Evolutionary conservation across 2,329 filamentous ascomycete species (phyloP).

Genomic region (Trichophyton mentagrophytes): DNA sequence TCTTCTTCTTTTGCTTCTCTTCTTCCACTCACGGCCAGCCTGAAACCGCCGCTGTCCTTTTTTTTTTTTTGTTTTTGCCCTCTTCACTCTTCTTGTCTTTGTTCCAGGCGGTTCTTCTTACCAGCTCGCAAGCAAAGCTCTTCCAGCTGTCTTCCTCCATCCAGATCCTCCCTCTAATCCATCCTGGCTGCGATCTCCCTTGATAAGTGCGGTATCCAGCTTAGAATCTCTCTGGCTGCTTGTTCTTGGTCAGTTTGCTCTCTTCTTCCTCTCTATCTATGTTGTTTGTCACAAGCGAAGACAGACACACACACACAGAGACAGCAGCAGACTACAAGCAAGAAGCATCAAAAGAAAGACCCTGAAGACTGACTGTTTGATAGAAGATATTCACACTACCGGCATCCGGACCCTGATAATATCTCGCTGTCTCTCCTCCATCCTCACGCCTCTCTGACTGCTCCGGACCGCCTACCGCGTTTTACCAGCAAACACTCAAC

Average conservation of each 20-base stretch:
- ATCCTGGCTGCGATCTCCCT: too few species aligned
- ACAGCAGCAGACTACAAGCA: too few species aligned
- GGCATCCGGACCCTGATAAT: not conserved
- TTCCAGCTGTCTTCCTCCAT: not conserved
- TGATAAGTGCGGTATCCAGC: not conserved
- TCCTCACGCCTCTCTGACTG: not conserved
- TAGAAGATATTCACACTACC: too few species aligned
- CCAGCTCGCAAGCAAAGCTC: constrained; percentile 4
- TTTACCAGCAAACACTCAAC: not conserved
- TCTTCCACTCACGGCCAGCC: not conserved
- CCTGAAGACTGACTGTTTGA: too few species aligned
- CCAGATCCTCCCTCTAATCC: not conserved
- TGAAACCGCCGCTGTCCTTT: not conserved
- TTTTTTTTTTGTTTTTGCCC: constrained; percentile 4
- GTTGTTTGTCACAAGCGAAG: not conserved
- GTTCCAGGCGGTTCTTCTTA: constrained; percentile 8
- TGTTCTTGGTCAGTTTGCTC: not conserved
- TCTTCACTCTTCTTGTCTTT: constrained; percentile 13
- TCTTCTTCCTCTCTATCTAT: not conserved
- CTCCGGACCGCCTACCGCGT: too few species aligned
- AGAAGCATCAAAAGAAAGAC: too few species aligned
- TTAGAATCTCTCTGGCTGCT: not conserved
- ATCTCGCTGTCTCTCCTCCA: not conserved
- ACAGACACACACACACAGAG: not conserved
- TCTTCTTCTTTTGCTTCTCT: constrained; percentile 1